These are phyloP conservation scores for Fusarium nanum DNA, from an alignment of 2,329 filamentous ascomycete species.

Conservation along the genomic window DNA sequence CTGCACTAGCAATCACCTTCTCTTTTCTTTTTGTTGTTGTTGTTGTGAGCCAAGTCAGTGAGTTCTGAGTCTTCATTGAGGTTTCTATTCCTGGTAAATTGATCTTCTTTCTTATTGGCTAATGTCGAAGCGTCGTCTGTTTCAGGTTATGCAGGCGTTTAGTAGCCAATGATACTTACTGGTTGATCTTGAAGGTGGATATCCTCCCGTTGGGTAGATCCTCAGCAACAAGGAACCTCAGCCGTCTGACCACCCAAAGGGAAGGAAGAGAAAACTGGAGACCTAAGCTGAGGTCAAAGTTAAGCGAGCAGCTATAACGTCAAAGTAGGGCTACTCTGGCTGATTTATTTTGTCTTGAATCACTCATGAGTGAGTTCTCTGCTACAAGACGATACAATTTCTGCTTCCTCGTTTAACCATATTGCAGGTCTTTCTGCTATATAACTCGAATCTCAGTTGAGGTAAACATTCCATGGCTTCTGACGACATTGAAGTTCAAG, in stretches of 20 bases:
- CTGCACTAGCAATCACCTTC: background rate
- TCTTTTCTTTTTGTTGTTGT: background rate
- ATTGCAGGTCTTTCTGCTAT: background rate
- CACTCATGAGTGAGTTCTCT: background rate
- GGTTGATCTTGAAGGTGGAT: constrained; percentile 26
- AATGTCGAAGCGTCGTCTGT: constrained; percentile 48
- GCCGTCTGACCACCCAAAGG: constrained; percentile 26
- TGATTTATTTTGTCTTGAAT: background rate
- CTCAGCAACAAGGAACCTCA: constrained; percentile 17
- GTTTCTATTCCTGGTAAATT: constrained; percentile 45
- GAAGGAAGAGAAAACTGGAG: background rate
- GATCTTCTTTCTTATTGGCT: constrained; percentile 41
- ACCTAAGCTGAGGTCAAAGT: background rate
- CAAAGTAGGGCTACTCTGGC: background rate
- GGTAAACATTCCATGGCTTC: background rate
- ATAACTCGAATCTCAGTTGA: background rate
- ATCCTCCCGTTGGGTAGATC: constrained; percentile 4
- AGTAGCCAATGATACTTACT: constrained; percentile 44
- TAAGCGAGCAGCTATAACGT: background rate
- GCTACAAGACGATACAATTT: background rate
- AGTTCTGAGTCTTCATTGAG: constrained; percentile 5
- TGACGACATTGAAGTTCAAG: background rate
- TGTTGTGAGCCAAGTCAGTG: constrained; percentile 1
- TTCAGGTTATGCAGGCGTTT: constrained; percentile 52
- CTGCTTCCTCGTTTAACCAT: background rate